Evolutionary conservation across 148 eudicot genomes (phyloP), one percentile per base, ranked within the genome.

Genomic region (Camellia granthamiana): DNA sequence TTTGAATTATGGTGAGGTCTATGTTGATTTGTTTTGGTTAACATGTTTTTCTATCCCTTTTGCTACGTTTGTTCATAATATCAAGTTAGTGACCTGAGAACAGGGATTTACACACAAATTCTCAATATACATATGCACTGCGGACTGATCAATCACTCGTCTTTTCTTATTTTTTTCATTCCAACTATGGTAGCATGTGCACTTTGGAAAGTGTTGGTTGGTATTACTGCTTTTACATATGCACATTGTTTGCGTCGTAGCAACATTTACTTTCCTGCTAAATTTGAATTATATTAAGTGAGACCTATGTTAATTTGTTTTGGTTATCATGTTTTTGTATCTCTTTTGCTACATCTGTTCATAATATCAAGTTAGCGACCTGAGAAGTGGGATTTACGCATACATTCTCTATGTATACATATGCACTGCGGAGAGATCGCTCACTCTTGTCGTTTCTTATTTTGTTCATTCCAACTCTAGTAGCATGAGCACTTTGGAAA

Each of bases 401-500:
- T 15, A 19, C 19, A 30, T 30, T 30, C 30, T 30, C 30, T 30
- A 30, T 30, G 30, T 30, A 30, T 1, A 38, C 12, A 7, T 63
- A 4, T 63, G 67, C 3, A 63, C 30, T 30, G 30, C 30, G 30
- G 46, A 66, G 18, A 66, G 13, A 51, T n/a, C 23, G 30, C 30
- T 30, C 30, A 30, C 30, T 30, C 30, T 30, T 30, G 30, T 30
- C 30, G 30, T 66, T 66, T 70, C 19, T 47, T 5, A 42, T 15
- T 15, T 15, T 68, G 18, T 43, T 75, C 19, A 8, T 66, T 67
- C 69, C 42, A 46, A n/a, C 42, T 78, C 62, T 81, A n/a, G 69
- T 67, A 30, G 71, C 71, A 1, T 13, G 15, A 44, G 73, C 23
- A 41, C n/a, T 44, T 43, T 18, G 60, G 60, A 30, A 30, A 30